These are phyloP conservation scores for Globisporangium solare DNA, from an alignment of 352 stramenopile species.

Conservation along the genomic window DNA sequence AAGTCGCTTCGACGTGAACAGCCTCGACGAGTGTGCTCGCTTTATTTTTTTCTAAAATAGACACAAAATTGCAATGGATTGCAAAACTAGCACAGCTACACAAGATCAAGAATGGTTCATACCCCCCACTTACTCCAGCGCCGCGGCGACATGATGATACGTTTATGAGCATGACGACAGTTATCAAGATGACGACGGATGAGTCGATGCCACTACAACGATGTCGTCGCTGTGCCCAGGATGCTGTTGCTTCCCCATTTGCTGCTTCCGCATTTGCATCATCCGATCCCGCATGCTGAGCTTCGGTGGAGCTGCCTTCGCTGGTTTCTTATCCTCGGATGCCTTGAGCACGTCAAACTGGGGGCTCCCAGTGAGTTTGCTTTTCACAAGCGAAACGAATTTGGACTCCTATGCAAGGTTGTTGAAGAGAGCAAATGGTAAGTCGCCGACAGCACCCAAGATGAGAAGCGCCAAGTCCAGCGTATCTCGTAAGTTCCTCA, in stretches of 20 bases:
- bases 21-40: background rate
- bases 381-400: conserved; percentile 56
- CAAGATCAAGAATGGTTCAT: too few relatives aligned
- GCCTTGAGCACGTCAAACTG: conserved; percentile 65
- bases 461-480: too few relatives aligned
- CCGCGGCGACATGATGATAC: background rate
- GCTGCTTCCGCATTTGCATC: conserved; percentile 48
- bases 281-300: conserved; percentile 54
- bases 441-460: too few relatives aligned
- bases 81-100: conserved; percentile 1
- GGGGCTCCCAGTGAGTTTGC: conserved; percentile 41
- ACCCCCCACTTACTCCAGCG: too few relatives aligned
- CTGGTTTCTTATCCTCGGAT: conserved; percentile 36
- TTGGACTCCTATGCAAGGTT: conserved; percentile 27
- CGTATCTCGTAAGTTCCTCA: conserved; percentile 9
- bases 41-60: conserved; percentile 4
- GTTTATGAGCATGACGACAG: background rate
- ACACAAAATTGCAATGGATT: background rate
- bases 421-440: too few relatives aligned
- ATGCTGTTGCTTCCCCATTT: conserved; percentile 11
- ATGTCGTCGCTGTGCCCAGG: conserved; percentile 3
- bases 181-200: conserved; percentile 1
- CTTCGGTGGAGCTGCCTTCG: conserved; percentile 20
- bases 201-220: conserved; percentile 3
- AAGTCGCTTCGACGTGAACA: too few relatives aligned